Evolutionary conservation across 495 filamentous ascomycete genomes (phyloP).

Genomic region (Cryomyces minteri): DNA sequence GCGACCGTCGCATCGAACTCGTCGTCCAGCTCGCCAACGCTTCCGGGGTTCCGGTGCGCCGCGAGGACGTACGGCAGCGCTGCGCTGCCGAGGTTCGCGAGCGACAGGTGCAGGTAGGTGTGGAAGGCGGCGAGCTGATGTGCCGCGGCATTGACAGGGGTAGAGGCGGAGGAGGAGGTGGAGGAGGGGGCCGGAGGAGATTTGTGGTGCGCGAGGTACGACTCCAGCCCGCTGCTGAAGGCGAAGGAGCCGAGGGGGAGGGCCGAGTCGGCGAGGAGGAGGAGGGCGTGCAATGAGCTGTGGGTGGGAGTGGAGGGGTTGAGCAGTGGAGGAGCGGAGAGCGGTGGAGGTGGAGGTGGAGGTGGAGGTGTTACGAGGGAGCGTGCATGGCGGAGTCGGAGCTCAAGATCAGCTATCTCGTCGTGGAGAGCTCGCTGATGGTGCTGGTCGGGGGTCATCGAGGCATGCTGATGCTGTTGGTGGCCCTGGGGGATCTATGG

Average conservation of each 20-base stretch:
- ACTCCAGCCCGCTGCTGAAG: conserved; percentile 87
- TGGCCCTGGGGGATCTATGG: too few relatives aligned
- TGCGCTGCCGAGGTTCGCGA: conserved; percentile 59
- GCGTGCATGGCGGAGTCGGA: conserved; percentile 25
- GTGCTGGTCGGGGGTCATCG: too few relatives aligned
- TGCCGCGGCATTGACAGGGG: conserved; percentile 2
- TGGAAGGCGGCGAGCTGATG: conserved; percentile 31
- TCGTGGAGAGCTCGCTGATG: conserved; percentile 15
- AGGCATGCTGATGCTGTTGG: too few relatives aligned
- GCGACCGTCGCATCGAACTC: conserved; percentile 67
- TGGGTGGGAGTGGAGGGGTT: neutral
- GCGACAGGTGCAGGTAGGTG: conserved; percentile 59
- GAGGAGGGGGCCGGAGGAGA: conserved; percentile 10
- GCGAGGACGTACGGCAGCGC: conserved; percentile 73
- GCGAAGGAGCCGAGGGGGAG: conserved; percentile 93
- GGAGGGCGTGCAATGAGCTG: conserved; percentile 49
- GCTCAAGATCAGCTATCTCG: conserved; percentile 35
- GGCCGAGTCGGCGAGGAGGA: conserved; percentile 88
- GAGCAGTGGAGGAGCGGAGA: neutral
- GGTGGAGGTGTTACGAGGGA: conserved; percentile 9
- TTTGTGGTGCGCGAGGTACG: conserved; percentile 64
- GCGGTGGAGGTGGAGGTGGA: neutral
- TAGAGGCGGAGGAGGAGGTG: conserved; percentile 20
- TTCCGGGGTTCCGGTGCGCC: conserved; percentile 42
- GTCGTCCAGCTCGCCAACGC: conserved; percentile 52